These are phyloP conservation scores for Posidonia australis DNA, from an alignment of 106 monocot species.

Conservation along the genomic window DNA sequence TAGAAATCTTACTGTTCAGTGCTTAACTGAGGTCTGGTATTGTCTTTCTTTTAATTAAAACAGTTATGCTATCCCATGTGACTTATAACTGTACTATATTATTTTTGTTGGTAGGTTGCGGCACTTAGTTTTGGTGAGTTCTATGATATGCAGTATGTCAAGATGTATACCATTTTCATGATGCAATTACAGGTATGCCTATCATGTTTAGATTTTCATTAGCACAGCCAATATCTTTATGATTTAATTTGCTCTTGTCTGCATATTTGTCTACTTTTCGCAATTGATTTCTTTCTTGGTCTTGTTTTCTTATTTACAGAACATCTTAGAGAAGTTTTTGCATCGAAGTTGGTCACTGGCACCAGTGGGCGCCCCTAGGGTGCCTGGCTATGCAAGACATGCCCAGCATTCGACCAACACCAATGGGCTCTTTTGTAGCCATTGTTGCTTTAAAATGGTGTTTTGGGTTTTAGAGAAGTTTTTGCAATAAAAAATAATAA, in stretches of 20 bases:
- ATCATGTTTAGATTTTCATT: background rate
- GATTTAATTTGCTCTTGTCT: background rate
- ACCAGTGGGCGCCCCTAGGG: too few species aligned
- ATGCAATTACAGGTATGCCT: constrained; percentile 75
- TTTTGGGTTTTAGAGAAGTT: too few species aligned
- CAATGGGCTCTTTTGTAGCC: too few species aligned
- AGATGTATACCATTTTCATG: constrained; percentile 94
- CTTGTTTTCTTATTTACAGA: constrained; percentile 17
- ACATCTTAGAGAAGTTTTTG: too few species aligned
- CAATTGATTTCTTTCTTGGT: background rate
- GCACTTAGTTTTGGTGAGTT: constrained; percentile 96
- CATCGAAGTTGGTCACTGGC: too few species aligned
- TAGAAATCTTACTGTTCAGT: constrained; percentile 95
- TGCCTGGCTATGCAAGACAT: too few species aligned
- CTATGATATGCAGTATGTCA: constrained; percentile 82
- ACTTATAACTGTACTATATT: background rate
- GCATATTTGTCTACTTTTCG: background rate
- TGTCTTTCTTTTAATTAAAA: background rate
- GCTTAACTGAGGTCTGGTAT: constrained; percentile 74
- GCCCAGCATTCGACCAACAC: too few species aligned
- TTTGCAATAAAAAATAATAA: too few species aligned
- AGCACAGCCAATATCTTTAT: background rate
- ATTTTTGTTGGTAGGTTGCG: constrained; percentile 53
- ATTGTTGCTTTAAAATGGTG: too few species aligned
- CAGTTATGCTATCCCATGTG: background rate